Evolutionary conservation across 495 filamentous ascomycete species (phyloP), one percentile per base, ranked within the genome.

Genomic region (Penicillium chermesinum): DNA sequence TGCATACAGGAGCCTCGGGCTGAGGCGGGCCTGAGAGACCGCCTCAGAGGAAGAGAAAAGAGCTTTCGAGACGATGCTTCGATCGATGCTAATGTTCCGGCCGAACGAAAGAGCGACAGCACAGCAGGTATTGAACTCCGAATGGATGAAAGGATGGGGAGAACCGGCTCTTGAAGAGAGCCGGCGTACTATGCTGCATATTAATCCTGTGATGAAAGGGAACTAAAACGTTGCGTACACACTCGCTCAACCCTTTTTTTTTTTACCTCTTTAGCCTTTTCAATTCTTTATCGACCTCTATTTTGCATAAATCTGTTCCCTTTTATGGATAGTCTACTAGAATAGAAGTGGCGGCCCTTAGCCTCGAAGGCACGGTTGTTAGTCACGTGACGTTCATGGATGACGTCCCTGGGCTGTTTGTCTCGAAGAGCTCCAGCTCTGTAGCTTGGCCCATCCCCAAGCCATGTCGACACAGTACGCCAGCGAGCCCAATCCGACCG

Each of bases 401-500:
- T 30, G 25, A 30, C 25, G 25, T 30, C 25, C 25, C 25, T 30
- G 4, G 25, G 10, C 5, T 10, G 5, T 30, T 30, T 46, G 12
- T n/a, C 20, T 35, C 32, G 55, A 59, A 30, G 25, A 30, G 25
- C 25, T 30, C 10, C 25, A 30, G 10, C 25, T 30, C 25, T 5
- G 25, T 10, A 30, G 25, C 25, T 30, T 30, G 25, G 25, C 25
- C 25, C 25, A 30, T 10, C 5, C 5, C 10, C 4, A 10, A 30
- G 35, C 18, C 51, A 97, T 97, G 91, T 88, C 87, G 30, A 67
- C 87, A 38, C 79, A 88, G 54, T 97, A 97, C 76, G 91, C 90
- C 60, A 87, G 93, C 64, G 93, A 98, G 70, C 93, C 94, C 12
- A 85, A 88, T 53, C 83, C 88, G 41, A 96, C 90, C 48, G 93